phyloP scores from a whole-genome alignment of 768 basidiomycete genomes.

The Rhodosporidiobolus odoratus region DNA sequence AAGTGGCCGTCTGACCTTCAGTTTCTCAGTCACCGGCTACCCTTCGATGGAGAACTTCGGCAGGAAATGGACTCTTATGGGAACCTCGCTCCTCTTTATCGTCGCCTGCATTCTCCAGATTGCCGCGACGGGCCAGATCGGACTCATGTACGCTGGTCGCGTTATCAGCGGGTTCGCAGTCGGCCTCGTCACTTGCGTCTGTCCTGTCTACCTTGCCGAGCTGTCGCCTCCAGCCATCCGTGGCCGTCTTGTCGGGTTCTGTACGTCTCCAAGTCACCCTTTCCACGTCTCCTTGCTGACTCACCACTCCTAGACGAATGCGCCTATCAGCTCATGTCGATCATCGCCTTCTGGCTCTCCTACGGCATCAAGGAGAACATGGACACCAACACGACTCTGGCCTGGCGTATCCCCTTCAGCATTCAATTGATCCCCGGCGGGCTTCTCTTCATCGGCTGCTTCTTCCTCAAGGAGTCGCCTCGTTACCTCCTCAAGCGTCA shows the following conservation, averaged over 20 bases:
- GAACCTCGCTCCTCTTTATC: constrained; percentile 16
- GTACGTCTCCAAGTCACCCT: background rate
- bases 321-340: constrained; percentile 37
- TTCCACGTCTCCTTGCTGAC: background rate
- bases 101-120: constrained; percentile 28
- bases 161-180: constrained; percentile 40
- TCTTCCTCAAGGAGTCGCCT: constrained; percentile 46
- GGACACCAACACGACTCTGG: constrained; percentile 19
- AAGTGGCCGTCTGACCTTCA: too few relatives aligned
- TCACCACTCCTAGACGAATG: constrained; percentile 24
- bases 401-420: constrained; percentile 44
- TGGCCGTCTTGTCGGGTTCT: constrained; percentile 42
- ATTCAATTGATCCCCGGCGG: constrained; percentile 42
- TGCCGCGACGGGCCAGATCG: constrained; percentile 10
- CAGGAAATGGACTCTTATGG: constrained; percentile 21
- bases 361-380: constrained; percentile 37
- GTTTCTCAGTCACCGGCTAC: constrained; percentile 17
- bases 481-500: constrained; percentile 42
- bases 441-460: constrained; percentile 23
- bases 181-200: constrained; percentile 36
- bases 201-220: constrained; percentile 41
- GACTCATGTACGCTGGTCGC: constrained; percentile 42
- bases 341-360: constrained; percentile 27
- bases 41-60: constrained; percentile 32
- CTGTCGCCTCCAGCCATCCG: constrained; percentile 38